Percentiles rank a stretch among this genome's conserved stretches.
Evolutionary conservation across 2,329 filamentous ascomycete genomes (phyloP).

Genomic region (Aspergillus sp.): DNA sequence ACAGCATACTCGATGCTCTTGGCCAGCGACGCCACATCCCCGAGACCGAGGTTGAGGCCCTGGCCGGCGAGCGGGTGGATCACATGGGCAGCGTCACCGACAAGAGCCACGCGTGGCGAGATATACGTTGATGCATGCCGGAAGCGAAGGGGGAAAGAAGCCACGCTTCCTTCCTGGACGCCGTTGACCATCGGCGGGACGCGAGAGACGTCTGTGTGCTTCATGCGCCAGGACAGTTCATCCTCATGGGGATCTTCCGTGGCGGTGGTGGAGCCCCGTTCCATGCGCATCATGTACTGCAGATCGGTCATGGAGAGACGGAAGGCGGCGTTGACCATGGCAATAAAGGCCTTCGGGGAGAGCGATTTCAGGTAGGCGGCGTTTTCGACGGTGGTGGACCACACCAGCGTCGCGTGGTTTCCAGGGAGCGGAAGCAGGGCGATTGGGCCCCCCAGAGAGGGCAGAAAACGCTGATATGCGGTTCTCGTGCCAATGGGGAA

Average conservation of each 20-base stretch:
- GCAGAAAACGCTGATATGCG: slow-evolving; percentile 93
- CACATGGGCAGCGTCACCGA: slow-evolving; percentile 94
- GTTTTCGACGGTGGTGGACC: slow-evolving; percentile 83
- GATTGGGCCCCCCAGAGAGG: slow-evolving; percentile 73
- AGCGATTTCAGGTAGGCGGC: slow-evolving; percentile 78
- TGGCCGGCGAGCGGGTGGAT: slow-evolving; percentile 93
- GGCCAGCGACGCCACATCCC: slow-evolving; percentile 77
- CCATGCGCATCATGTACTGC: slow-evolving; percentile 72
- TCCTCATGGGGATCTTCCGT: slow-evolving; percentile 53
- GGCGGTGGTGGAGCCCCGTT: slow-evolving; percentile 30
- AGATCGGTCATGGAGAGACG: slow-evolving; percentile 76
- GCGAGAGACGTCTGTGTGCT: slow-evolving; percentile 62
- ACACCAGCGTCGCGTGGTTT: slow-evolving; percentile 81
- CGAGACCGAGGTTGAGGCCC: slow-evolving; percentile 89
- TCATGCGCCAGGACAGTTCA: slow-evolving; percentile 81
- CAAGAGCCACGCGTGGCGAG: slow-evolving; percentile 81
- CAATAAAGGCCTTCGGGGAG: slow-evolving; percentile 68
- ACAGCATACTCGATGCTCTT: slow-evolving; percentile 74
- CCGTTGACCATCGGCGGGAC: slow-evolving; percentile 66
- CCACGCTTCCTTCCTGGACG: slow-evolving; percentile 76
- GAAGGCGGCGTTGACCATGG: slow-evolving; percentile 93
- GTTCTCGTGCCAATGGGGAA: slow-evolving; percentile 56
- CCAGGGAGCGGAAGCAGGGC: slow-evolving; percentile 88
- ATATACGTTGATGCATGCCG: slow-evolving; percentile 94
- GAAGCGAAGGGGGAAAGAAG: slow-evolving; percentile 87